Evolutionary conservation across 139 green algal species (phyloP).

Genomic region (Edaphochlamys debaryana): DNA sequence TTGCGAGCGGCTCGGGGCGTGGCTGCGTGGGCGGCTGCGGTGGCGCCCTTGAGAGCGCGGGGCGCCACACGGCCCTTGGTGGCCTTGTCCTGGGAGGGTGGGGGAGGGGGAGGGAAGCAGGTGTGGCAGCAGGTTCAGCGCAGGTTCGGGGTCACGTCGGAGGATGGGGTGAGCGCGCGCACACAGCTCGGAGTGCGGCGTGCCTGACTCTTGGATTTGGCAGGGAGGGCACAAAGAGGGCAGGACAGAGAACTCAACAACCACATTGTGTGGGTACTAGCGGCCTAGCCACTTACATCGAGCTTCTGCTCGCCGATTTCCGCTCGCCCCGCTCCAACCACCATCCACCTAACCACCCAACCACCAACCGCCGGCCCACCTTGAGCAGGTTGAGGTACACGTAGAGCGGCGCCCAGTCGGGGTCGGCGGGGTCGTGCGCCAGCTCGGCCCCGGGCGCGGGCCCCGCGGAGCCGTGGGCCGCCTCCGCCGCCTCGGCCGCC

Average conservation of each 20-base stretch:
- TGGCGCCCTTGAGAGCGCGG: slow-evolving; percentile 14
- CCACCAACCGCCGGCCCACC: not conserved
- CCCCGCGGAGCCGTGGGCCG: not conserved
- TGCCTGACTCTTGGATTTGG: too few relatives aligned
- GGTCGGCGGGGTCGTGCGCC: slow-evolving; percentile 19
- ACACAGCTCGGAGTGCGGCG: too few relatives aligned
- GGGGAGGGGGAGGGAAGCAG: not conserved
- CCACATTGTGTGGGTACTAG: too few relatives aligned
- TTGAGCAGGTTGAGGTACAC: slow-evolving; percentile 10
- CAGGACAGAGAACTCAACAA: too few relatives aligned
- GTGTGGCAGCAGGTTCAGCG: not conserved
- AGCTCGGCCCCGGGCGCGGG: not conserved
- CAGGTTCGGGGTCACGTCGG: too few relatives aligned
- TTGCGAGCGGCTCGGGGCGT: slow-evolving; percentile 4
- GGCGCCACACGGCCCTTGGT: slow-evolving; percentile 11
- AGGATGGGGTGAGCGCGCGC: too few relatives aligned
- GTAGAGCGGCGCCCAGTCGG: slow-evolving; percentile 27
- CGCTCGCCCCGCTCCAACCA: not conserved
- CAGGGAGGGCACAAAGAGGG: too few relatives aligned
- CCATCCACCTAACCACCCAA: not conserved
- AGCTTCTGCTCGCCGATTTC: too few relatives aligned
- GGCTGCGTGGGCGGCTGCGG: not conserved
- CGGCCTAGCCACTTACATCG: too few relatives aligned
- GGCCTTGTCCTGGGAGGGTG: slow-evolving; percentile 15
- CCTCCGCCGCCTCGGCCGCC: not conserved